Evolutionary conservation across 1,284 basidiomycete species (phyloP).

Genomic region (Sporisorium reilianum): DNA sequence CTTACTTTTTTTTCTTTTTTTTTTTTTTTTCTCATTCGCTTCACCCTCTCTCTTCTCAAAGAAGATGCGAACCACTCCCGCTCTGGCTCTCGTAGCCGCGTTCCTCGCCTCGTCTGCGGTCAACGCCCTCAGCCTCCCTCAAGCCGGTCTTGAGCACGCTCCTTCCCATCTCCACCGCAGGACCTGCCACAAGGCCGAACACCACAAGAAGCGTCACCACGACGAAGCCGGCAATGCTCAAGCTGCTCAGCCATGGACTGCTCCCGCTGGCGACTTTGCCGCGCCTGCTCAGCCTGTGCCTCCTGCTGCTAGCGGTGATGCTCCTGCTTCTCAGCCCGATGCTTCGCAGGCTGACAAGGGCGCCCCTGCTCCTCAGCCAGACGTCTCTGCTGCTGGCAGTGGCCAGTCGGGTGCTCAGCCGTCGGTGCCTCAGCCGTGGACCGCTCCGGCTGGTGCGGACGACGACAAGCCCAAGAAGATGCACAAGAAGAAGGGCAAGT

Average conservation of each 20-base stretch:
- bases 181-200: slow-evolving; percentile 1
- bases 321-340: neutral
- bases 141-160: slow-evolving; percentile 10
- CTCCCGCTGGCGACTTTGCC: neutral
- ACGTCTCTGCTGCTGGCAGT: neutral
- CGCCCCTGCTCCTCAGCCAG: slow-evolving; percentile 2
- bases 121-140: slow-evolving; percentile 13
- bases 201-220: slow-evolving; percentile 4
- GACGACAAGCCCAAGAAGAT: slow-evolving; percentile 10
- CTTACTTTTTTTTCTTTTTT: neutral
- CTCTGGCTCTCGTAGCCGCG: slow-evolving; percentile 30
- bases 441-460: neutral
- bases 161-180: slow-evolving; percentile 1
- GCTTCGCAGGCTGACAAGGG: neutral
- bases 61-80: slow-evolving; percentile 34
- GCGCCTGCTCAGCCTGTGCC: neutral
- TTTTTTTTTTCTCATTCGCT: neutral
- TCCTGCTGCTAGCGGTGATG: neutral
- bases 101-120: slow-evolving; percentile 22
- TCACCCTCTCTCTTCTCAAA: neutral
- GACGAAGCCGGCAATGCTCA: neutral
- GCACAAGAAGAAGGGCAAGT: slow-evolving; percentile 32
- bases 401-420: neutral
- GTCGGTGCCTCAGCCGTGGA: neutral
- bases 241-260: slow-evolving; percentile 1